These are phyloP conservation scores for Multifurca ochricompacta DNA, from an alignment of 768 basidiomycete species.

Conservation along the genomic window DNA sequence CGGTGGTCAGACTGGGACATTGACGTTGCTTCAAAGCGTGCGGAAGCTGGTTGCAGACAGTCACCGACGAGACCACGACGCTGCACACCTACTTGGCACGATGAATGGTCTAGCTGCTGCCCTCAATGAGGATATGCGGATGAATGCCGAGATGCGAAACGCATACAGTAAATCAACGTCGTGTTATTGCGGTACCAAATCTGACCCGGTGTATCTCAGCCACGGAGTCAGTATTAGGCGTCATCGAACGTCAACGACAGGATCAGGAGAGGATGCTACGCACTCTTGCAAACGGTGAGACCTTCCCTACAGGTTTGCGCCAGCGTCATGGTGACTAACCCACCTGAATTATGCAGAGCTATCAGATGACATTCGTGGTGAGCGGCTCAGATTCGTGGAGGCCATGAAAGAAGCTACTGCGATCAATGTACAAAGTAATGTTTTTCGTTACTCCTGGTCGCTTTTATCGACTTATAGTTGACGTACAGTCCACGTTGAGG, in stretches of 20 bases:
- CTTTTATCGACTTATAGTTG: conserved; percentile 9
- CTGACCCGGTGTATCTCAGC: conserved; percentile 30
- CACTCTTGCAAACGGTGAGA: conserved; percentile 54
- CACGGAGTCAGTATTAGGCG: conserved; percentile 46
- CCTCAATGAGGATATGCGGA: conserved; percentile 35
- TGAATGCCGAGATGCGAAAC: conserved; percentile 34
- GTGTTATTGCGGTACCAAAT: background rate
- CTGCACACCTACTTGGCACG: conserved; percentile 28
- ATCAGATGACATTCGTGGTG: conserved; percentile 77
- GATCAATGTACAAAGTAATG: conserved; percentile 72
- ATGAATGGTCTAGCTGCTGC: conserved; percentile 33
- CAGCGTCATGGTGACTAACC: background rate
- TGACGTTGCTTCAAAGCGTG: conserved; percentile 31
- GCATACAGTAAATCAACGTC: conserved; percentile 29
- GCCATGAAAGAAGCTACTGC: conserved; percentile 93
- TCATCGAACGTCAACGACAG: conserved; percentile 62
- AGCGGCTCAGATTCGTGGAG: conserved; percentile 79
- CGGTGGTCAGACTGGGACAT: conserved; percentile 11
- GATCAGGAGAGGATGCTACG: conserved; percentile 68
- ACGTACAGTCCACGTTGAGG: conserved; percentile 67
- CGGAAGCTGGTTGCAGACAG: conserved; percentile 30
- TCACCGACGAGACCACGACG: conserved; percentile 27
- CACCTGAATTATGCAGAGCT: conserved; percentile 53
- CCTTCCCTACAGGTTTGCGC: background rate
- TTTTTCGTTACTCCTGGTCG: background rate